A percentile compares a stretch with the other conserved stretches of the same genome.
Conservation (phyloP, 176 grass and related monocot species). For the Tillandsia leiboldiana region DNA sequence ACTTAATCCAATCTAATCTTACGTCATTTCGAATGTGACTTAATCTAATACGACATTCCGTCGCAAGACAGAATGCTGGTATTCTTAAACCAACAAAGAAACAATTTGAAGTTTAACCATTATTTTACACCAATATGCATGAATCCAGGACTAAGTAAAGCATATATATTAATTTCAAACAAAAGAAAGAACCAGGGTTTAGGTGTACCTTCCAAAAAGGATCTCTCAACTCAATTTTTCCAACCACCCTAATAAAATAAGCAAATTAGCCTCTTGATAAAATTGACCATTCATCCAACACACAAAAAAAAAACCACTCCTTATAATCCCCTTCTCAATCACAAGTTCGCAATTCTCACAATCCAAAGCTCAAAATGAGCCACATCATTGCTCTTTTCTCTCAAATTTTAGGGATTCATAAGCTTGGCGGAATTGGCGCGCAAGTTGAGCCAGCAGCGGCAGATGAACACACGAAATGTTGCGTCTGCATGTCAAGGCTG, state of each 20-base stretch:
- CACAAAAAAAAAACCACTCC: background rate
- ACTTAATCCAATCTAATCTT: too few relatives aligned
- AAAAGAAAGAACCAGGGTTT: conserved; percentile 11
- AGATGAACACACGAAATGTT: conserved; percentile 23
- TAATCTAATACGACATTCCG: too few relatives aligned
- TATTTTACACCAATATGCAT: too few relatives aligned
- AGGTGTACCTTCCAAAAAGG: conserved; percentile 28
- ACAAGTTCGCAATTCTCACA: conserved; percentile 2
- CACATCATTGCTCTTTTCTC: conserved; percentile 39
- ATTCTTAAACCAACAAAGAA: too few relatives aligned
- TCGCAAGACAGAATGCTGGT: too few relatives aligned
- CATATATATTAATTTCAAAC: conserved; percentile 18
- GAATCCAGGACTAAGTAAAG: background rate
- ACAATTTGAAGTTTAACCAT: too few relatives aligned
- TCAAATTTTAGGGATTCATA: conserved; percentile 7
- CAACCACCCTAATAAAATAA: conserved; percentile 17
- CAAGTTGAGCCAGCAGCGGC: background rate
- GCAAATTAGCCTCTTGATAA: conserved; percentile 2
- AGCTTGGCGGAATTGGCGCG: background rate
- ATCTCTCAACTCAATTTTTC: conserved; percentile 14
- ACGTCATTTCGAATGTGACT: too few relatives aligned
- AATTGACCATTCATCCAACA: background rate
- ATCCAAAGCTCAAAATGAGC: conserved; percentile 23
- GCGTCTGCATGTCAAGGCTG: conserved; percentile 63
- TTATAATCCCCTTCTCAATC: conserved; percentile 2